Percentiles rank a stretch among this genome's conserved stretches.
These are phyloP conservation scores for Geotrichum klebahnii DNA, from an alignment of 1,139 yeast species.

Conservation along the genomic window DNA sequence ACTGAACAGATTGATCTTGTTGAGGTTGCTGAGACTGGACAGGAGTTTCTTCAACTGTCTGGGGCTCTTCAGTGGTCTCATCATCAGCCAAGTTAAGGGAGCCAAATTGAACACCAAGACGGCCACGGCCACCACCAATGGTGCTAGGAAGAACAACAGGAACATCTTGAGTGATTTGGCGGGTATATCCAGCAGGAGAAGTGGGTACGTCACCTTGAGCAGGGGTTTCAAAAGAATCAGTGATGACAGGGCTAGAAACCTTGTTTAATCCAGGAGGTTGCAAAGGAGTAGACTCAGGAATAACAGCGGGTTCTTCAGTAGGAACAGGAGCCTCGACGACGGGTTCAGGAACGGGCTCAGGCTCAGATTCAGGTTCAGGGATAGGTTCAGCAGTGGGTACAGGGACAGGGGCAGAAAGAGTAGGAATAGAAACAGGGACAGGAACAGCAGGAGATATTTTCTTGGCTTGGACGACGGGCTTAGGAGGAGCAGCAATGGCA, in stretches of 20 bases:
- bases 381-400: slow-evolving; percentile 18
- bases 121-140: slow-evolving; percentile 44
- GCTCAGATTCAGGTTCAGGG: slow-evolving; percentile 2
- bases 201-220: neutral
- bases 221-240: neutral
- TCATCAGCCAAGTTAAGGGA: slow-evolving; percentile 47
- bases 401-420: slow-evolving; percentile 21
- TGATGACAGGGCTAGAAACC: neutral
- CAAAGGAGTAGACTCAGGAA: slow-evolving; percentile 4
- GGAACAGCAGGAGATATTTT: slow-evolving; percentile 11
- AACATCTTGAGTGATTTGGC: slow-evolving; percentile 45
- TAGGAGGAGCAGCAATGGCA: slow-evolving; percentile 41
- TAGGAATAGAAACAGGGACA: slow-evolving; percentile 2
- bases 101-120: slow-evolving; percentile 69
- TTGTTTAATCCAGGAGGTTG: slow-evolving; percentile 16
- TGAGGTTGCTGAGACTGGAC: slow-evolving; percentile 27
- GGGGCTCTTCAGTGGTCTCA: slow-evolving; percentile 28
- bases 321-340: slow-evolving; percentile 2
- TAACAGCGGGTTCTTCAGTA: neutral
- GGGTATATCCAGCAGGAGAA: neutral
- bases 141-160: slow-evolving; percentile 65
- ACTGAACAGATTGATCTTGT: slow-evolving; percentile 1
- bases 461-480: slow-evolving; percentile 27
- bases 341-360: slow-evolving; percentile 9
- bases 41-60: slow-evolving; percentile 24